phyloP scores from a whole-genome alignment of 2,329 filamentous ascomycete genomes.

The Chaetothyriales sp. region DNA sequence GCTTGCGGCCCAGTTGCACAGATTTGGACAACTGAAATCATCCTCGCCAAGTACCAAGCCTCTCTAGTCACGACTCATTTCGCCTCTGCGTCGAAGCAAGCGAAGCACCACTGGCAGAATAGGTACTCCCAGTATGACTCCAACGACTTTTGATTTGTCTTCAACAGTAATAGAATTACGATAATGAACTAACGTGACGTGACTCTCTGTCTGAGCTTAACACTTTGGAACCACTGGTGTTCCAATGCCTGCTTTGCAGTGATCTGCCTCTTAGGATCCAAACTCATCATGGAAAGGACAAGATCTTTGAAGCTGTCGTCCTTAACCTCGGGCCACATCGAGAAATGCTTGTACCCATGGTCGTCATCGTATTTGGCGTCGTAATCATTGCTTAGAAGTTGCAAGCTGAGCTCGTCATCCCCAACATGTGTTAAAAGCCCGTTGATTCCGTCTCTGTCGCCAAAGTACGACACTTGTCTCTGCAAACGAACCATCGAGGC shows the following conservation, averaged over 20 bases:
- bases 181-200: too few relatives aligned
- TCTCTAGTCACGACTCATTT: too few relatives aligned
- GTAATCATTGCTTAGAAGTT: neutral
- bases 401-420: slow-evolving; percentile 26
- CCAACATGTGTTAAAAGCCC: slow-evolving; percentile 31
- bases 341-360: slow-evolving; percentile 31
- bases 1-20: too few relatives aligned
- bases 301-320: slow-evolving; percentile 25
- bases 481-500: slow-evolving; percentile 25
- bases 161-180: too few relatives aligned
- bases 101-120: too few relatives aligned
- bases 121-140: too few relatives aligned
- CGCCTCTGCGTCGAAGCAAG: too few relatives aligned
- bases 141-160: too few relatives aligned
- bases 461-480: slow-evolving; percentile 37
- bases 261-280: slow-evolving; percentile 23
- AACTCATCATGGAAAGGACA: slow-evolving; percentile 21
- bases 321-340: slow-evolving; percentile 25
- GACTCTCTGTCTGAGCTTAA: too few relatives aligned
- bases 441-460: slow-evolving; percentile 29
- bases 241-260: slow-evolving; percentile 23
- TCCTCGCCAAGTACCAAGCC: too few relatives aligned
- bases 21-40: too few relatives aligned
- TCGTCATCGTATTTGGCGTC: slow-evolving; percentile 10
- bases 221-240: slow-evolving; percentile 25